phyloP scores from a whole-genome alignment of 1,139 yeast genomes.

The Debaryomyces sp. region DNA sequence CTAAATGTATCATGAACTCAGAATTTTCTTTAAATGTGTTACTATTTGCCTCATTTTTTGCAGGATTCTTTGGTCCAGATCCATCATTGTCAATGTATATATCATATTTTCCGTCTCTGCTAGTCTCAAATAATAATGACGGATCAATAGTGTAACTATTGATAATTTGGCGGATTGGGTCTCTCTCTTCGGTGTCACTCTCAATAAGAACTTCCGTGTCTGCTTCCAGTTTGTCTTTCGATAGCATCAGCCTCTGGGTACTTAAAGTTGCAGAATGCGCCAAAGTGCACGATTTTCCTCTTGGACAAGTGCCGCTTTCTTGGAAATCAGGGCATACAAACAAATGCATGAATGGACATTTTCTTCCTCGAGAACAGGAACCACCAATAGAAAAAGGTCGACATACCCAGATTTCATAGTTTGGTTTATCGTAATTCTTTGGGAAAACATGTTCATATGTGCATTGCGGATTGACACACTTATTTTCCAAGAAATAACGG shows the following conservation, averaged over 20 bases:
- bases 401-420: constrained; percentile 53
- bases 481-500: constrained; percentile 48
- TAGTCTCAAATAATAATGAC: constrained; percentile 21
- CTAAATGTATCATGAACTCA: constrained; percentile 24
- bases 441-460: constrained; percentile 50
- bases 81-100: constrained; percentile 27
- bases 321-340: constrained; percentile 74
- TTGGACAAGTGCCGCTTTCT: constrained; percentile 58
- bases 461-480: constrained; percentile 60
- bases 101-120: constrained; percentile 29
- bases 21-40: constrained; percentile 14
- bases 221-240: constrained; percentile 19
- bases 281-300: constrained; percentile 51
- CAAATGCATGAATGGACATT: constrained; percentile 60
- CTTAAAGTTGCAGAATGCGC: constrained; percentile 44
- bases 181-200: constrained; percentile 16
- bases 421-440: constrained; percentile 38
- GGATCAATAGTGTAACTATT: constrained; percentile 43
- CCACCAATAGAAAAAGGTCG: constrained; percentile 70
- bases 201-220: constrained; percentile 37
- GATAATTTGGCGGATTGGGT: constrained; percentile 20
- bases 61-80: constrained; percentile 7
- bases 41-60: constrained; percentile 6
- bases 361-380: constrained; percentile 63
- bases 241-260: constrained; percentile 30